A percentile compares a stretch with the other conserved stretches of the same genome.
These are phyloP conservation scores for Hymenoscyphus infarciens DNA, from an alignment of 2,329 filamentous ascomycete species.

Conservation along the genomic window DNA sequence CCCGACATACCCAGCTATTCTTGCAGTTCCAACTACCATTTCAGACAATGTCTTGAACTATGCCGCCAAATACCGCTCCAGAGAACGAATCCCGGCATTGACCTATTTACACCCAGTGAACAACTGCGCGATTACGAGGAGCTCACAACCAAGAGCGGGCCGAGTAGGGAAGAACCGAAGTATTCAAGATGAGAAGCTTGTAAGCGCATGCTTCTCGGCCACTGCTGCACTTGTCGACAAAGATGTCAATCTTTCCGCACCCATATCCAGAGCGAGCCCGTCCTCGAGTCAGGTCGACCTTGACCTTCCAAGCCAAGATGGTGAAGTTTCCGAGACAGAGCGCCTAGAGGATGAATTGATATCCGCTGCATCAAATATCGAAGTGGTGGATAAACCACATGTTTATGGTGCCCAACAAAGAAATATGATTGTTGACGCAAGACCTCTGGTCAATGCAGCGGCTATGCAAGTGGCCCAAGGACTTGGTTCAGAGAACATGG, in stretches of 20 bases:
- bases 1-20: slow-evolving; percentile 81
- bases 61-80: slow-evolving; percentile 82
- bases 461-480: slow-evolving; percentile 85
- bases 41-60: slow-evolving; percentile 98
- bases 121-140: slow-evolving; percentile 93
- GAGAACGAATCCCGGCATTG: slow-evolving; percentile 80
- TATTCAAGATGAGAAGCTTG: slow-evolving; percentile 90
- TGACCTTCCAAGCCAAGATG: slow-evolving; percentile 27
- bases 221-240: slow-evolving; percentile 32
- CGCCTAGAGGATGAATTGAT: slow-evolving; percentile 67
- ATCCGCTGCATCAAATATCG: slow-evolving; percentile 43
- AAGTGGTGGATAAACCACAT: slow-evolving; percentile 56
- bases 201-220: slow-evolving; percentile 87
- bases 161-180: slow-evolving; percentile 77
- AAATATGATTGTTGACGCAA: slow-evolving; percentile 93
- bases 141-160: slow-evolving; percentile 86
- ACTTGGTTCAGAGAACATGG: slow-evolving; percentile 95
- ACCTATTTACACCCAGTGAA: slow-evolving; percentile 96
- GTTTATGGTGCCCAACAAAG: slow-evolving; percentile 90
- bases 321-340: slow-evolving; percentile 61
- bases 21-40: slow-evolving; percentile 82
- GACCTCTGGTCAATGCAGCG: slow-evolving; percentile 89
- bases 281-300: slow-evolving; percentile 52
- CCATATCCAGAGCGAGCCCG: slow-evolving; percentile 36
- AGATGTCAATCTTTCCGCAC: slow-evolving; percentile 26